These are phyloP conservation scores for Penicillium waksmanii DNA, from an alignment of 495 filamentous ascomycete species.

Conservation along the genomic window DNA sequence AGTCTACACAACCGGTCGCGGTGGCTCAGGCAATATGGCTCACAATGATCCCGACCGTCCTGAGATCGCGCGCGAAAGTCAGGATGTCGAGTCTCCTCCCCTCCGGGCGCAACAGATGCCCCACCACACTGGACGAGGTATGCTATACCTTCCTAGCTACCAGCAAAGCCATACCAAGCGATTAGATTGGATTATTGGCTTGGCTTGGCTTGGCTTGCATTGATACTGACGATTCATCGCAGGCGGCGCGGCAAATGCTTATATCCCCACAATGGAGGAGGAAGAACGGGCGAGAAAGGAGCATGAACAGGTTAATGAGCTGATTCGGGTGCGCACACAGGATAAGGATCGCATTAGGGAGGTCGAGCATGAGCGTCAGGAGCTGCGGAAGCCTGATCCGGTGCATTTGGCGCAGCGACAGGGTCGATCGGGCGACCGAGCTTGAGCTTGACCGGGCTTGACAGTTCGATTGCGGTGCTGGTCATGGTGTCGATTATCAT, in stretches of 20 bases:
- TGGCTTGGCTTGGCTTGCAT: too few species aligned
- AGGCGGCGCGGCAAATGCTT: constrained; percentile 52
- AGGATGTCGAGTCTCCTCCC: constrained; percentile 71
- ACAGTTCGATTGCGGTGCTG: too few species aligned
- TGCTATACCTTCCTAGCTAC: constrained; percentile 4
- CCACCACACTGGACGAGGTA: constrained; percentile 53
- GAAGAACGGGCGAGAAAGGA: constrained; percentile 37
- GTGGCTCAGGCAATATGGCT: constrained; percentile 76
- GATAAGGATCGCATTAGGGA: constrained; percentile 46
- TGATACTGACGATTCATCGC: background rate
- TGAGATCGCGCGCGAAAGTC: constrained; percentile 72
- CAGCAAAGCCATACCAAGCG: background rate
- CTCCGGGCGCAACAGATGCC: constrained; percentile 50
- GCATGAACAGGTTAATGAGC: constrained; percentile 35
- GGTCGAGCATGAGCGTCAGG: constrained; percentile 33
- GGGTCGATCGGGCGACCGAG: too few species aligned
- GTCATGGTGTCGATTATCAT: too few species aligned
- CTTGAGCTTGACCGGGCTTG: too few species aligned
- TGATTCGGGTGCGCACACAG: constrained; percentile 41
- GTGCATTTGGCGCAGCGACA: too few species aligned
- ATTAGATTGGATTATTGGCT: background rate
- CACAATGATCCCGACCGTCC: constrained; percentile 64
- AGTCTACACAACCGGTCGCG: constrained; percentile 81
- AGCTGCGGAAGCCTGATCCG: constrained; percentile 18
- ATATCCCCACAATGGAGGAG: constrained; percentile 43